Percentiles rank a stretch among this genome's conserved stretches.
Evolutionary conservation across 140 eudicot genomes (phyloP).

Genomic region (Bidens hawaiensis): DNA sequence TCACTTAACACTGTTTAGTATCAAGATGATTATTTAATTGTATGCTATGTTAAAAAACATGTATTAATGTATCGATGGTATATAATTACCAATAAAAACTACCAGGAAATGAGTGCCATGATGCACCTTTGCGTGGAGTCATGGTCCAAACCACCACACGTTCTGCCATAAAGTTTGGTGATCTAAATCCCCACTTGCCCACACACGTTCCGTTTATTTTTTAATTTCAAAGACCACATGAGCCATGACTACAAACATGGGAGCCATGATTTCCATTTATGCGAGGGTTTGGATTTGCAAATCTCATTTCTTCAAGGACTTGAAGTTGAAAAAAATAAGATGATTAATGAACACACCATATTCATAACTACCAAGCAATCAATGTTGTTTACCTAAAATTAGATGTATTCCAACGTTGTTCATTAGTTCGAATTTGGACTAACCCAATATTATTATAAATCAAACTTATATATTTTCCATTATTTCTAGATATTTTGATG

Average conservation of each 20-base stretch:
- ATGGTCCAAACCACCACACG: conserved; percentile 24
- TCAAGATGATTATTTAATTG: no score
- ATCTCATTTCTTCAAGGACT: conserved; percentile 11
- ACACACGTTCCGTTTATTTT: conserved; percentile 26
- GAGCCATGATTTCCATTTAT: conserved; percentile 24
- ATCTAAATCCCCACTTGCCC: conserved; percentile 24
- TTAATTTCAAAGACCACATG: conserved; percentile 15
- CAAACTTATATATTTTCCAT: no score
- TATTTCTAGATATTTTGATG: no score
- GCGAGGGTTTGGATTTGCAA: background rate
- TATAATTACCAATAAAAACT: no score
- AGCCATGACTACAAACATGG: conserved; percentile 3
- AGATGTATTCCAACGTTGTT: no score
- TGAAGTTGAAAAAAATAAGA: background rate
- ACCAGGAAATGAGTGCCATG: conserved; percentile 8
- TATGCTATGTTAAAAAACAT: no score
- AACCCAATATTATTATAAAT: no score
- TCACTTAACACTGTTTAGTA: no score
- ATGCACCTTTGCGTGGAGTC: conserved; percentile 32
- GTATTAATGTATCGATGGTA: no score
- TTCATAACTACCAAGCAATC: conserved; percentile 22
- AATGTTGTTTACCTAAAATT: conserved; percentile 17
- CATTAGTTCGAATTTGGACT: no score
- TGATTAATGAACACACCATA: conserved; percentile 23
- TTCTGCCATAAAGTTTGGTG: conserved; percentile 24